These are phyloP conservation scores for Marasmius oreades DNA, from an alignment of 1,284 basidiomycete species.

Conservation along the genomic window DNA sequence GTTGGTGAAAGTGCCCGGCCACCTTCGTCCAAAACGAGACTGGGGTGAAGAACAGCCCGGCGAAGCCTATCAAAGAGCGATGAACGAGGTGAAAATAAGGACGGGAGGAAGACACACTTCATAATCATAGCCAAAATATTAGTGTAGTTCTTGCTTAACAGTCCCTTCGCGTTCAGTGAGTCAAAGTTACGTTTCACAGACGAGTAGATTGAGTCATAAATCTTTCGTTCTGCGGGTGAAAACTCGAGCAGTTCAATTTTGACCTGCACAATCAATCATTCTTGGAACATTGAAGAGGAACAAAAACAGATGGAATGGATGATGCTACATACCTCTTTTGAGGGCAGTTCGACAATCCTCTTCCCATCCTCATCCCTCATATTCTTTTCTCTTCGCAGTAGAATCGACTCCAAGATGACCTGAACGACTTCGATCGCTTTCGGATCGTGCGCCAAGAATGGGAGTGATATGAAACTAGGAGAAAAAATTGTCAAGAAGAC, in stretches of 20 bases:
- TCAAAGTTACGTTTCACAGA: slow-evolving; percentile 73
- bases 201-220: slow-evolving; percentile 76
- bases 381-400: slow-evolving; percentile 92
- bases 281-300: neutral
- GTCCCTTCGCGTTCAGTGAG: slow-evolving; percentile 69
- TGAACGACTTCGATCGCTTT: slow-evolving; percentile 93
- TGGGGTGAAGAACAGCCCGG: slow-evolving; percentile 83
- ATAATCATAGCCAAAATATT: slow-evolving; percentile 90
- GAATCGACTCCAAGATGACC: slow-evolving; percentile 84
- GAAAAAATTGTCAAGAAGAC: slow-evolving; percentile 1
- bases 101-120: slow-evolving; percentile 48
- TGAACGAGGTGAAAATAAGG: slow-evolving; percentile 13
- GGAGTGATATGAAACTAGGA: slow-evolving; percentile 82
- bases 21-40: slow-evolving; percentile 63
- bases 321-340: slow-evolving; percentile 68
- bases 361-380: slow-evolving; percentile 90
- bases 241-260: slow-evolving; percentile 72
- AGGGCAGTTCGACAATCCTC: slow-evolving; percentile 85
- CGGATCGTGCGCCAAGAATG: slow-evolving; percentile 83
- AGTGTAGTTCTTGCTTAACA: slow-evolving; percentile 83
- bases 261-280: slow-evolving; percentile 34
- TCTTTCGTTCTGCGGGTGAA: slow-evolving; percentile 70
- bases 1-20: slow-evolving; percentile 37
- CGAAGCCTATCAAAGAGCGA: slow-evolving; percentile 52
- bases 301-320: neutral